Base-by-base conservation (phyloP, 176 grass and related monocot genomes). In the Zoysia japonica region DNA sequence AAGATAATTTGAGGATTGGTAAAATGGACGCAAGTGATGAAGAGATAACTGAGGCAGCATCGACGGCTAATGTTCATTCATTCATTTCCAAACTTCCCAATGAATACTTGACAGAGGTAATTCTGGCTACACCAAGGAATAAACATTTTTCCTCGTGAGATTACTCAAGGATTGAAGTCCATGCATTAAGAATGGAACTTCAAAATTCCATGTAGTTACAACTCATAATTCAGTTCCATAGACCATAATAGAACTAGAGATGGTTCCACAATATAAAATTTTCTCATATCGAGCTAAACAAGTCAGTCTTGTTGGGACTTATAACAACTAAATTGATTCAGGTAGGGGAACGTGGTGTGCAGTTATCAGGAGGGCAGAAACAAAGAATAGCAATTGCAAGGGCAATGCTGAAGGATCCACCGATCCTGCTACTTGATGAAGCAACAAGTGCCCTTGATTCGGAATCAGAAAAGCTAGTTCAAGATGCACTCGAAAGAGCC, bases 401-500 rank as follows among this genome's bases (percentile, higher is more conserved):
- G 68, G 87, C 87, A 12, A 87, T 93, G 52, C 73, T 93, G 8
- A 93, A 89, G 75, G 70, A 93, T 74, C 84, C 90, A 15, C 87
- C 87, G 7, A 93, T 93, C 66, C 84, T 93, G 60, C 87, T 93
- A 51, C 90, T 93, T 19, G 90, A 93, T 54, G 90, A 93, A 82
- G 81, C 90, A 13, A 93, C 84, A 51, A 93, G 90, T 66, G 90
- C 90, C 7, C 90, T 93, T 53, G 90, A 93, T 86, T 89, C 90
- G 15, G 90, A 87, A 79, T 93, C 90, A 13, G 90, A 92, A 75
- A 89, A 84, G 83, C 48, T 84, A 57, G 83, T 92, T 43, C 90
- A 92, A 75, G 83, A 86, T 52, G 90, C 90, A 59, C 65, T 92
- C 54, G 86, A 80, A 20, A 77, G 70, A 74, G 83, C 84, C 40